These are phyloP conservation scores for Coemansia sp. DNA, from an alignment of 371 early-diverging fungal genomes.

Conservation along the genomic window DNA sequence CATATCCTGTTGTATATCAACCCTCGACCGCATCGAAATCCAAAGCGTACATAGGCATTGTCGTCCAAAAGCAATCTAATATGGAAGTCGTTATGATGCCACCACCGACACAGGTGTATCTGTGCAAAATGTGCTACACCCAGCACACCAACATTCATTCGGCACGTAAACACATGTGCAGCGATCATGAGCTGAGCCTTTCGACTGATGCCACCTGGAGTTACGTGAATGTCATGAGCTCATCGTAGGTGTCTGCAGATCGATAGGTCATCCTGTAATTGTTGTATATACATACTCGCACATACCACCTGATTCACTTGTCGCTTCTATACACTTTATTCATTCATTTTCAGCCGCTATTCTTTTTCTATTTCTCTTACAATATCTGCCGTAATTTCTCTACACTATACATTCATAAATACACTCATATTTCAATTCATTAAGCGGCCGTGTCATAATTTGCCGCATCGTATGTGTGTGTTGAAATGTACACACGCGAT, in stretches of 20 bases:
- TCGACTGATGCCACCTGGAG: slow-evolving; percentile 43
- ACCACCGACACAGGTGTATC: slow-evolving; percentile 45
- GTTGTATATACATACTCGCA: background rate
- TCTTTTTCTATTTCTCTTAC: background rate
- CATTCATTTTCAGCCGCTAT: background rate
- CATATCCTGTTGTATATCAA: background rate
- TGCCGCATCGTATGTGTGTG: background rate
- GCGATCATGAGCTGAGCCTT: slow-evolving; percentile 25
- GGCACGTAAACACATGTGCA: slow-evolving; percentile 44
- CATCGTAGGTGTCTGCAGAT: background rate
- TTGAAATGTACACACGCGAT: slow-evolving; percentile 2
- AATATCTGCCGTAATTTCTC: background rate
- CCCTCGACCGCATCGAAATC: background rate
- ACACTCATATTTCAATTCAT: background rate
- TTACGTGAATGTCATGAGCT: slow-evolving; percentile 28
- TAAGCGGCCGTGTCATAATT: background rate
- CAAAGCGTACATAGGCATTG: background rate
- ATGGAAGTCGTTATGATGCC: slow-evolving; percentile 39
- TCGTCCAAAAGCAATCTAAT: background rate
- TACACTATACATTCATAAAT: background rate
- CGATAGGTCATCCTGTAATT: background rate
- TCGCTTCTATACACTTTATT: background rate
- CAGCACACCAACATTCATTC: slow-evolving; percentile 48
- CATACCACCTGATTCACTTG: background rate
- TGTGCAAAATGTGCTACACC: slow-evolving; percentile 49